These are phyloP conservation scores for Citrus glauca DNA, from an alignment of 345 rosid species.

Conservation along the genomic window DNA sequence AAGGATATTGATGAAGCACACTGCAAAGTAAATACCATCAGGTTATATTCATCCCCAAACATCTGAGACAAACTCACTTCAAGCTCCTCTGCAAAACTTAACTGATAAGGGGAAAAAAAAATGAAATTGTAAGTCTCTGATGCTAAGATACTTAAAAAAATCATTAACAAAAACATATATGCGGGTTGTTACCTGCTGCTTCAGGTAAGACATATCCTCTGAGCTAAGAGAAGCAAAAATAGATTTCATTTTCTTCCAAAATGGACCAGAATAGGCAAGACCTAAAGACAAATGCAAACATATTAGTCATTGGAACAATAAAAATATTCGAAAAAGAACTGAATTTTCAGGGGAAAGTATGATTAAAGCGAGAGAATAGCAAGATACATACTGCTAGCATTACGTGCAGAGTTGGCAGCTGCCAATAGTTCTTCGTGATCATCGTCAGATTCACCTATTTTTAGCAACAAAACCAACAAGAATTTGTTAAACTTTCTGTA, in stretches of 20 bases:
- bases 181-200: slow-evolving; percentile 64
- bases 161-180: slow-evolving; percentile 8
- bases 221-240: slow-evolving; percentile 54
- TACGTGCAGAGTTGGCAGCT: slow-evolving; percentile 78
- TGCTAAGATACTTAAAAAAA: background rate
- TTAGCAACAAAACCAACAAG: background rate
- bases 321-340: background rate
- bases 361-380: background rate
- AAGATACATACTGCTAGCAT: slow-evolving; percentile 56
- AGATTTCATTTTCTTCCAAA: slow-evolving; percentile 90
- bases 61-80: slow-evolving; percentile 63
- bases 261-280: slow-evolving; percentile 62
- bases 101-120: slow-evolving; percentile 32
- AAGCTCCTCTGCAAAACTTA: slow-evolving; percentile 66
- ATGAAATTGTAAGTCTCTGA: slow-evolving; percentile 15
- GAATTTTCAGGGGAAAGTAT: background rate
- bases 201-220: slow-evolving; percentile 64
- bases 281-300: slow-evolving; percentile 39
- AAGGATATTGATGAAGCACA: slow-evolving; percentile 9
- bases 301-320: slow-evolving; percentile 8
- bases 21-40: slow-evolving; percentile 41
- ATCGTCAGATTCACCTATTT: slow-evolving; percentile 80
- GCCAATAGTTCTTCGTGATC: slow-evolving; percentile 79
- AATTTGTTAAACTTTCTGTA: background rate
- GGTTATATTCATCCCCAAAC: slow-evolving; percentile 38